phyloP scores from a whole-genome alignment of 139 green algal species.

The Chlorella ohadii region DNA sequence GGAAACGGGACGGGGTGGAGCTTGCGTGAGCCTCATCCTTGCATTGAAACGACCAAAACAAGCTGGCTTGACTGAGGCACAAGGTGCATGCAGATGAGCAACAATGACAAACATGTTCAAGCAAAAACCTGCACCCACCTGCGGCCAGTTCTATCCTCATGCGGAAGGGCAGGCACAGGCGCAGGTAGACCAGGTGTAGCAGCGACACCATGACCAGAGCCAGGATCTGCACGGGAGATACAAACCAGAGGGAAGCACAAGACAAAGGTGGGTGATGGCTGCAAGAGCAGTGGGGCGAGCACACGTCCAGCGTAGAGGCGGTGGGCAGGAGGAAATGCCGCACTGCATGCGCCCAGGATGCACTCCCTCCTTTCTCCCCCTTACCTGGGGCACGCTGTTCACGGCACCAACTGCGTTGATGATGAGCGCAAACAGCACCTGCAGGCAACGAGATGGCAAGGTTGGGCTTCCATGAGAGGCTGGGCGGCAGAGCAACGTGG shows the following conservation, averaged over 20 bases:
- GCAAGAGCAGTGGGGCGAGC: background rate
- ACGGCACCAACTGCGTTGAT: conserved; percentile 43
- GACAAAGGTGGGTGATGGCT: background rate
- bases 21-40: too few species aligned
- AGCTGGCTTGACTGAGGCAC: too few species aligned
- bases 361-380: too few species aligned
- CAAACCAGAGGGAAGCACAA: background rate
- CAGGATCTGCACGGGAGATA: conserved; percentile 24
- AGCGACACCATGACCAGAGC: conserved; percentile 45
- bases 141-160: conserved; percentile 44
- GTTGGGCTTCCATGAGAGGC: too few species aligned
- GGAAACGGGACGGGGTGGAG: too few species aligned
- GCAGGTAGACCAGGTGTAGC: conserved; percentile 48
- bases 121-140: background rate
- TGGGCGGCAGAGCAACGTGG: too few species aligned
- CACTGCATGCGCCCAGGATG: too few species aligned
- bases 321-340: too few species aligned
- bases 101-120: background rate
- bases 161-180: conserved; percentile 45
- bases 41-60: too few species aligned
- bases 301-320: background rate
- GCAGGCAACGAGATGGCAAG: too few species aligned
- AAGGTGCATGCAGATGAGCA: too few species aligned
- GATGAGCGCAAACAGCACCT: conserved; percentile 45
- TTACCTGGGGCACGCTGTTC: conserved; percentile 40